Evolutionary conservation across 345 rosid genomes (phyloP).

Genomic region (Populus tremula): DNA sequence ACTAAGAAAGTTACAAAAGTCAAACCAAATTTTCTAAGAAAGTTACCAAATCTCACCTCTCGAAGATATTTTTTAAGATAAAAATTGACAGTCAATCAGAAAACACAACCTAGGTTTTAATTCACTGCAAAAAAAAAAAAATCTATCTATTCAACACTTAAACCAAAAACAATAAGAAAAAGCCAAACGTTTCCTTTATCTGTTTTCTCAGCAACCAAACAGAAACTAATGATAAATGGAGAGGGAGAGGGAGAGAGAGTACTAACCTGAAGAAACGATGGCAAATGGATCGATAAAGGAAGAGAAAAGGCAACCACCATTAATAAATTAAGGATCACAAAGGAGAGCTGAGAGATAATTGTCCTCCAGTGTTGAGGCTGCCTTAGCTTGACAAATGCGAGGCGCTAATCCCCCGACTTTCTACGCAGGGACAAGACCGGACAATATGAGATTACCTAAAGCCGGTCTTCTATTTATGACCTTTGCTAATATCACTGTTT

Average conservation of each 20-base stretch:
- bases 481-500: not conserved
- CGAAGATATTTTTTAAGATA: not conserved
- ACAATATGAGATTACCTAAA: not conserved
- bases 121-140: not conserved
- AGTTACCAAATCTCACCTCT: not conserved
- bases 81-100: not conserved
- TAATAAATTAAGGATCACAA: not conserved
- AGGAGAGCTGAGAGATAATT: not conserved
- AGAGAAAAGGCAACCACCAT: not conserved
- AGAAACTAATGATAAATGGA: not conserved
- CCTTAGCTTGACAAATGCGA: too few species aligned
- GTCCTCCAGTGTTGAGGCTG: not conserved
- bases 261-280: not conserved
- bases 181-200: not conserved
- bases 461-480: conserved; percentile 22
- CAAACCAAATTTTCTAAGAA: too few species aligned
- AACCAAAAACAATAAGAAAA: not conserved
- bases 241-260: not conserved
- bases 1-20: not conserved
- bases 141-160: not conserved
- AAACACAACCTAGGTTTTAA: too few species aligned
- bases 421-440: too few species aligned
- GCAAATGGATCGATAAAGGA: not conserved
- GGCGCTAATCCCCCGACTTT: too few species aligned
- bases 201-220: conserved; percentile 6